Base-by-base conservation (phyloP, 1,284 basidiomycete genomes). In the Singerocomus inundabilis region DNA sequence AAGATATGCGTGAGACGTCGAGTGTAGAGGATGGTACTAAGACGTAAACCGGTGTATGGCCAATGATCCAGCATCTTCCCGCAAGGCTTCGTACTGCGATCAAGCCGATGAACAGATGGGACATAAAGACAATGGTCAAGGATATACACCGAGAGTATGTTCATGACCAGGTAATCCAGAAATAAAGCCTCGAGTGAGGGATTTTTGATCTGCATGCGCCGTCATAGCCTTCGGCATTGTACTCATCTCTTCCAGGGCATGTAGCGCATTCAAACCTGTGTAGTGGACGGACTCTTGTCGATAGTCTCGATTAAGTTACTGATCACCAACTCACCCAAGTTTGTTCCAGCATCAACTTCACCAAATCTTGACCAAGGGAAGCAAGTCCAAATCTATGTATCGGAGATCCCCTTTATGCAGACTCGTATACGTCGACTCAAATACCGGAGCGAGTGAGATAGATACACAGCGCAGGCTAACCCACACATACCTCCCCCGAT, bases 401-500 rank as follows among this genome's bases (percentile, higher is more conserved):
- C 12, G n/a, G 32, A 4, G 38, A 24, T 41, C 11, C 16, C 12
- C 40, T 54, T 48, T 49, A 71, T 40, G 79, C 74, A 48, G 78
- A 71, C 61, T 82, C 80, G 53, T 79, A 82, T 3, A 82, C 53
- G 18, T 76, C 67, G 13, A 76, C 74, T 21, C 69, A 56, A 18
- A 82, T 62, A 1, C 79, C 79, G 3, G 67, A 66, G 39, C 64
- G 69, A n/a, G 58, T 51, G 24, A 82, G 66, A 25, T 69, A 74
- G n/a, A n/a, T n/a, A n/a, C 35, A 75, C 64, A 6, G 79, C 77
- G 40, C 72, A 75, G 4, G 72, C 70, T 18, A 80, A 58, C 9
- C 79, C 79, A 51, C 72, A 76, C 58, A 82, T 73, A 15, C 80
- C 79, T 21, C 78, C 79, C 30, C 80, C 80, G 4, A 81, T 68